Evolutionary conservation across 2,329 filamentous ascomycete genomes (phyloP), one percentile per base, ranked within the genome.

Genomic region (Alternaria sp.): DNA sequence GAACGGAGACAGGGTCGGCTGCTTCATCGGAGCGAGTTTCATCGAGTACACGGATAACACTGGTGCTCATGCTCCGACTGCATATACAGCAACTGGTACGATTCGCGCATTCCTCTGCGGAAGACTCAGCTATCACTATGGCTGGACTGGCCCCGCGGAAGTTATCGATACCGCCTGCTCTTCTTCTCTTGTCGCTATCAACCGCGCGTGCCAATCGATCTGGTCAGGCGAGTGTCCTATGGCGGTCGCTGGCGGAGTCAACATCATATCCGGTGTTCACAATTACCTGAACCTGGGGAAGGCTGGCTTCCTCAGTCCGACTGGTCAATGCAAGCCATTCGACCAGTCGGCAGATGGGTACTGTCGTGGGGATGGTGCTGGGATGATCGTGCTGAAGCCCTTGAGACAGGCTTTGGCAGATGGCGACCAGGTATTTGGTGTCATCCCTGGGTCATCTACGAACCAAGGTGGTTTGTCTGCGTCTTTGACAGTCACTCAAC

Each of bases 331-430:
- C 62, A 84, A 84, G 49, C 62, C 69, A 4, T 74, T 74, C 36
- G 70, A 74, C 24, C 41, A 47, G 3, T 20, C 32, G 2, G 85
- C 84, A 0, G 82, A 86, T 68, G 85, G 85, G 5, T 87, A 87
- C 61, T 86, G 83, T 59, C 81, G 85, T 14, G 83, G 76, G 3
- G 85, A 87, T 52, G 84, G 79, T 8, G 77, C 81, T 30, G 85
- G 78, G 0, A 74, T 81, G 7, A 75, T 87, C 4, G 76, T 87
- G 4, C 61, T 87, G 26, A 87, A 87, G 70, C 71, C 79, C 7
- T 69, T 86, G 3, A 74, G 79, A n/a, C 79, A 84, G 66, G 86
- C 86, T 3, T 54, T 81, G 18, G 79, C 78, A 2, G 85, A 87
- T 48, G 82, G 83, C 2, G 85, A 74, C 62, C 74, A 75, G 3